phyloP scores from a whole-genome alignment of 176 grass and related monocot species.

The Eremochloa ophiuroides region DNA sequence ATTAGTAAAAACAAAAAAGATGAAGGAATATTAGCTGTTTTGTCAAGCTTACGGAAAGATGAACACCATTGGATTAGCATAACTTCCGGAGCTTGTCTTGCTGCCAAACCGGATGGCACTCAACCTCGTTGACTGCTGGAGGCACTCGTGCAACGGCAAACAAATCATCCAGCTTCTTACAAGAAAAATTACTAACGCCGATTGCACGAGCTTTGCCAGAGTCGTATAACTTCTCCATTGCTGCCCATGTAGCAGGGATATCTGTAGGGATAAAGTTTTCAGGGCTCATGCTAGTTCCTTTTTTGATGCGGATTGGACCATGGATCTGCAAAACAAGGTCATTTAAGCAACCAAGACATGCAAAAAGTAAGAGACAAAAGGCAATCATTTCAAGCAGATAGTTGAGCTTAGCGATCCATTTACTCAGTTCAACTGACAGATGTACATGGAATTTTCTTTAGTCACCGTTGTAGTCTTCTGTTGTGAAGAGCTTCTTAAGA shows the following conservation, averaged over 20 bases:
- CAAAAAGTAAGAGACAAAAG: background rate
- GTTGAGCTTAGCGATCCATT: background rate
- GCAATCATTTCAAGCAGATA: background rate
- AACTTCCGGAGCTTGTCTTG: constrained; percentile 39
- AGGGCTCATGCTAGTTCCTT: constrained; percentile 26
- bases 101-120: constrained; percentile 50
- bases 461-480: background rate
- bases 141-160: constrained; percentile 37
- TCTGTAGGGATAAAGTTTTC: constrained; percentile 34
- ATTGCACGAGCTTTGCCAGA: constrained; percentile 49
- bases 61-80: constrained; percentile 40
- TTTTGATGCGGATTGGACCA: constrained; percentile 35
- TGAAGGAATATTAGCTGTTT: background rate
- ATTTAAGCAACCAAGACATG: constrained; percentile 2
- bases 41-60: constrained; percentile 53
- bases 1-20: background rate
- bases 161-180: constrained; percentile 50
- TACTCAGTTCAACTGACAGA: background rate
- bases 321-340: constrained; percentile 30
- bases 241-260: constrained; percentile 49
- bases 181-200: constrained; percentile 57
- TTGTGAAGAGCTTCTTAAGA: background rate
- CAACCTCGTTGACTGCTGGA: constrained; percentile 56
- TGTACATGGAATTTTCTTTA: background rate
- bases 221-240: constrained; percentile 51